Conservation (phyloP, 2,329 filamentous ascomycete species). For the Penicillium expansum region DNA sequence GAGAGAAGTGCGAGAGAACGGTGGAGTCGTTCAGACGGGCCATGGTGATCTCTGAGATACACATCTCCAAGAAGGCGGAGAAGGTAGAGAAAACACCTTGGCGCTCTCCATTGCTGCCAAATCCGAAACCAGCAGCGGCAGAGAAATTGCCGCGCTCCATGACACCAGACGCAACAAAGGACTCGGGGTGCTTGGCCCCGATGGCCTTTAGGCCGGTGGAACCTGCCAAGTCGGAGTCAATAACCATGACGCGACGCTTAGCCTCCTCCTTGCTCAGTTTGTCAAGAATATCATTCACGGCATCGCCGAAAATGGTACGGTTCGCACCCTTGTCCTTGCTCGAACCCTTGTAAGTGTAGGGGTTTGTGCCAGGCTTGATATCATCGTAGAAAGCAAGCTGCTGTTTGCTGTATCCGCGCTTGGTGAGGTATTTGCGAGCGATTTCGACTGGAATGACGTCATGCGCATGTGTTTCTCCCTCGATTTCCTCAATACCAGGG, state of each 20-base stretch:
- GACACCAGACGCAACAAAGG: constrained; percentile 39
- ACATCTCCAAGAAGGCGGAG: constrained; percentile 43
- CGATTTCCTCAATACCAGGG: constrained; percentile 36
- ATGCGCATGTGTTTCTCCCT: constrained; percentile 37
- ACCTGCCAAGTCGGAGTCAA: constrained; percentile 43
- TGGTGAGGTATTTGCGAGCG: constrained; percentile 38
- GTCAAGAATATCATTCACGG: constrained; percentile 39
- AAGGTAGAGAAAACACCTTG: constrained; percentile 44
- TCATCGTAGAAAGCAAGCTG: constrained; percentile 37
- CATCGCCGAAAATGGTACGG: constrained; percentile 41
- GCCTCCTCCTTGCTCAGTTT: constrained; percentile 39
- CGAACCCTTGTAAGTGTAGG: constrained; percentile 35
- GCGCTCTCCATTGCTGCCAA: constrained; percentile 34
- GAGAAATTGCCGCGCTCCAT: constrained; percentile 45
- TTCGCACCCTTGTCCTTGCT: constrained; percentile 39
- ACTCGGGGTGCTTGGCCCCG: constrained; percentile 37
- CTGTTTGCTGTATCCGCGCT: constrained; percentile 36
- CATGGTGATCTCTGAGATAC: constrained; percentile 43
- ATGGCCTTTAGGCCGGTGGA: constrained; percentile 42
- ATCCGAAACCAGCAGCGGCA: constrained; percentile 41
- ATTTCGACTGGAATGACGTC: constrained; percentile 40
- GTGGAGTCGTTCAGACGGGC: constrained; percentile 39
- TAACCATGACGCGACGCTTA: constrained; percentile 37
- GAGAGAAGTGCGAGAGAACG: constrained; percentile 42
- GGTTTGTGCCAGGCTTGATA: constrained; percentile 32